Evolutionary conservation across 2,329 filamentous ascomycete genomes (phyloP).

Genomic region (Colletotrichum sp.): DNA sequence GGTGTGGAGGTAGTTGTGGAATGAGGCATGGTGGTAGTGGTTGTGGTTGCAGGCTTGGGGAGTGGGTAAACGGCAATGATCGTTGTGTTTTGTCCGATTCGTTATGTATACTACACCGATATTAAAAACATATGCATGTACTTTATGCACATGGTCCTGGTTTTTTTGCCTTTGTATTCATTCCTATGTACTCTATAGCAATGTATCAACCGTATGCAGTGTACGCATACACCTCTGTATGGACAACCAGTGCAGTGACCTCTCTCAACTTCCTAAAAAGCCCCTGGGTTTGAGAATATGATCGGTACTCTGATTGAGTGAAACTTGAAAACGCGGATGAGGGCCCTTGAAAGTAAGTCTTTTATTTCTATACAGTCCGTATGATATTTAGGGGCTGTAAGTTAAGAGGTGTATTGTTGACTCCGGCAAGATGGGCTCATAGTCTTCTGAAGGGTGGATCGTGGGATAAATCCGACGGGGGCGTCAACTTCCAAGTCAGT

Average conservation of each 20-base stretch:
- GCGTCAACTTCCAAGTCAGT: background rate
- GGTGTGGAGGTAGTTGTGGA: background rate
- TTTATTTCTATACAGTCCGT: background rate
- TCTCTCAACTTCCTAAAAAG: background rate
- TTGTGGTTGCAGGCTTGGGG: background rate
- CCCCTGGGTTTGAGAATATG: background rate
- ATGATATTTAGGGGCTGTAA: background rate
- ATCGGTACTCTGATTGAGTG: background rate
- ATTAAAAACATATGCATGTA: background rate
- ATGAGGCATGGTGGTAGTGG: background rate
- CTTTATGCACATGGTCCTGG: background rate
- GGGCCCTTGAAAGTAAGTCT: background rate
- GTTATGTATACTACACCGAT: background rate
- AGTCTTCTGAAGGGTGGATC: accelerated
- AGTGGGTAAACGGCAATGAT: background rate
- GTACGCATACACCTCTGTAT: too few species aligned
- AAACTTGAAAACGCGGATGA: background rate
- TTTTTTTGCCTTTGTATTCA: too few species aligned
- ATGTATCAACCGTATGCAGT: too few species aligned
- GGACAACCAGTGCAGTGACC: background rate
- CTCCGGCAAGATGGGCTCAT: background rate
- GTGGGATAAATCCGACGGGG: background rate
- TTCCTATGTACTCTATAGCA: too few species aligned
- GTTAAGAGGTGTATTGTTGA: background rate
- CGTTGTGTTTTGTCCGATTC: background rate